These are phyloP conservation scores for Cucurbita maxima DNA, from an alignment of 306 rosid species.

Conservation along the genomic window DNA sequence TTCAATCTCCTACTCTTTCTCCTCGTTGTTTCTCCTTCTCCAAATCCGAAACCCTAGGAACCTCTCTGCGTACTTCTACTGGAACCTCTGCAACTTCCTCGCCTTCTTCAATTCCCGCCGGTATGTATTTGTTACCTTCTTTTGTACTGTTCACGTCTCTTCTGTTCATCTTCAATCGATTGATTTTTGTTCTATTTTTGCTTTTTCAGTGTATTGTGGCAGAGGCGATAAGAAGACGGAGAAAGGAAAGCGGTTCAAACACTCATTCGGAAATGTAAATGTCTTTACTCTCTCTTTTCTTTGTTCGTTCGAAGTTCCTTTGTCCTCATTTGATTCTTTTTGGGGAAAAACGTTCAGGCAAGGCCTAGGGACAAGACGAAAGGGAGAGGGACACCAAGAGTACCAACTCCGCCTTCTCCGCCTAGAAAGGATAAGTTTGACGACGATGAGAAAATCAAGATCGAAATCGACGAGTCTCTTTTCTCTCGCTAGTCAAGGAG, in stretches of 20 bases:
- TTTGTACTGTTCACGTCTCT: background rate
- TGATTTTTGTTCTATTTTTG: background rate
- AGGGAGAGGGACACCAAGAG: slow-evolving; percentile 71
- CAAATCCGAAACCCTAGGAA: slow-evolving; percentile 38
- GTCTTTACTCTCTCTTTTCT: background rate
- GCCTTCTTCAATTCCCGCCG: slow-evolving; percentile 30
- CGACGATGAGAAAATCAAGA: slow-evolving; percentile 39
- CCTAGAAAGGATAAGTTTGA: slow-evolving; percentile 52
- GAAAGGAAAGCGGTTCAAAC: slow-evolving; percentile 72
- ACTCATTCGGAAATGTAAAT: slow-evolving; percentile 56
- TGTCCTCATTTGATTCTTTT: background rate
- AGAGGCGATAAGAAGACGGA: slow-evolving; percentile 73
- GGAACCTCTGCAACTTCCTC: slow-evolving; percentile 21
- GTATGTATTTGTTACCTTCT: slow-evolving; percentile 13
- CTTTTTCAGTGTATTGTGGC: slow-evolving; percentile 48
- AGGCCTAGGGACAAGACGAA: slow-evolving; percentile 67
- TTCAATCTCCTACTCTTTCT: slow-evolving; percentile 16
- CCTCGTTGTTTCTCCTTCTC: slow-evolving; percentile 54
- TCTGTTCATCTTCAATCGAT: background rate
- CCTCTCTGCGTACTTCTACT: slow-evolving; percentile 11
- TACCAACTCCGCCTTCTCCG: slow-evolving; percentile 31
- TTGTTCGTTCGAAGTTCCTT: background rate
- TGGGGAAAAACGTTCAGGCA: slow-evolving; percentile 22
- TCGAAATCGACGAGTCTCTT: slow-evolving; percentile 57
- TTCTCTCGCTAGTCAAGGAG: slow-evolving; percentile 14